A percentile compares a stretch with the other conserved stretches of the same genome.
phyloP scores from a whole-genome alignment of 805 yeast genomes.

The Martiniozyma abietophila region DNA sequence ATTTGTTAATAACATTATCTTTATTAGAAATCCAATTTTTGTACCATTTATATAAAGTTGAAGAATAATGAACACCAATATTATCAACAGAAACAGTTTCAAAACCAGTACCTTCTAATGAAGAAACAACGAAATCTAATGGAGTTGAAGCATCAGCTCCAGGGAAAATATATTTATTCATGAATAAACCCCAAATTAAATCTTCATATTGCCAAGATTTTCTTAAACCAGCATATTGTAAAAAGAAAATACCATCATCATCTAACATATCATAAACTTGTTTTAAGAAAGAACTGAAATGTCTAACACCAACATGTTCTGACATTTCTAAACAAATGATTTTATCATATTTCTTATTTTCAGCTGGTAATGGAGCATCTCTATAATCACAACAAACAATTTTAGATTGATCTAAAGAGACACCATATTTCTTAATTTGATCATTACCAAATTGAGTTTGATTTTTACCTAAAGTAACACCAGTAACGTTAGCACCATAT shows the following conservation, averaged over 20 bases:
- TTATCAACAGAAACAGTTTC: constrained; percentile 78
- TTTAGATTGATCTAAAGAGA: constrained; percentile 57
- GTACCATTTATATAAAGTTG: constrained; percentile 91
- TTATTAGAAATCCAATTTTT: constrained; percentile 84
- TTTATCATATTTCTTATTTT: constrained; percentile 60
- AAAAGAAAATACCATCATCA: constrained; percentile 80
- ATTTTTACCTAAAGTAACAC: constrained; percentile 81
- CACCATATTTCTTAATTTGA: constrained; percentile 59
- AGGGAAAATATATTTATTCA: constrained; percentile 95
- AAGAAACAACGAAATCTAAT: constrained; percentile 67
- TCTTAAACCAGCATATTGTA: constrained; percentile 87
- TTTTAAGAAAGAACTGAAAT: constrained; percentile 61
- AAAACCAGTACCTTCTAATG: constrained; percentile 76
- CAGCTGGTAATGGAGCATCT: constrained; percentile 71
- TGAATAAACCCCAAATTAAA: constrained; percentile 86
- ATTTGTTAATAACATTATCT: constrained; percentile 65
- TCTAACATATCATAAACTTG: constrained; percentile 84
- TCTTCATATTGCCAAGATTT: constrained; percentile 94
- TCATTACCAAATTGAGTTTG: constrained; percentile 86
- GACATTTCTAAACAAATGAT: constrained; percentile 93
- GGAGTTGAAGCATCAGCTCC: constrained; percentile 98
- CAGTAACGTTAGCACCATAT: constrained; percentile 81
- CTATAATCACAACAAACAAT: constrained; percentile 83
- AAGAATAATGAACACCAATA: constrained; percentile 88
- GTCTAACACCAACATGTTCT: constrained; percentile 90